phyloP scores from a whole-genome alignment of 345 rosid species.

The Combretum micranthum region DNA sequence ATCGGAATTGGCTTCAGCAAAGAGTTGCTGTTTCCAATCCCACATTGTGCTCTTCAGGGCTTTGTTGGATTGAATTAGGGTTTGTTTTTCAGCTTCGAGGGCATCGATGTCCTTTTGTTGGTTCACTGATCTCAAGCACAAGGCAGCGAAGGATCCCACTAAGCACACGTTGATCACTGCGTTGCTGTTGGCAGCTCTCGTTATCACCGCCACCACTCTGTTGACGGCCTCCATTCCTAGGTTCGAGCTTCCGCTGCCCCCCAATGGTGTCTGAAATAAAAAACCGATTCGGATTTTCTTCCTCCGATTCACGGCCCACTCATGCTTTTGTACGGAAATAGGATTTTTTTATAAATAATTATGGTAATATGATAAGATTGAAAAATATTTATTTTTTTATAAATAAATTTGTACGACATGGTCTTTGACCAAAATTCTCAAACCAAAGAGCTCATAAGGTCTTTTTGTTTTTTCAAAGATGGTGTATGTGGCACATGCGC shows the following conservation, averaged over 20 bases:
- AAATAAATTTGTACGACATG: no score
- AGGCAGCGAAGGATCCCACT: slow-evolving; percentile 37
- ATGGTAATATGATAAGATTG: no score
- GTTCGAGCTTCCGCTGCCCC: neutral
- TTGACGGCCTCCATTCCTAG: slow-evolving; percentile 29
- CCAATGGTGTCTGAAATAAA: no score
- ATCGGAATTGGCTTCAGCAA: slow-evolving; percentile 51
- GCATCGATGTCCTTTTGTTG: slow-evolving; percentile 59
- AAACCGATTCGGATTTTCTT: no score
- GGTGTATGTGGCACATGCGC: no score
- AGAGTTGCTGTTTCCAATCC: slow-evolving; percentile 92
- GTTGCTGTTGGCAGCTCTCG: slow-evolving; percentile 50
- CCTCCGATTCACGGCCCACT: no score
- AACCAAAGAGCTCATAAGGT: no score
- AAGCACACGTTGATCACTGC: slow-evolving; percentile 50
- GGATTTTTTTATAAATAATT: no score
- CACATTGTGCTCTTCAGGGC: slow-evolving; percentile 53
- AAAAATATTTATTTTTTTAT: no score
- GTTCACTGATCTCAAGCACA: slow-evolving; percentile 49
- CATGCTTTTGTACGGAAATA: no score
- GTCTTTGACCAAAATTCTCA: no score
- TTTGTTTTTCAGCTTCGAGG: slow-evolving; percentile 47
- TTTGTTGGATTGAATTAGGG: slow-evolving; percentile 49
- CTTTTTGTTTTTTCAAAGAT: no score
- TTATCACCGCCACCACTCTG: slow-evolving; percentile 25